These are phyloP conservation scores for Allium cepa DNA, from an alignment of 106 monocot genomes.

Conservation along the genomic window DNA sequence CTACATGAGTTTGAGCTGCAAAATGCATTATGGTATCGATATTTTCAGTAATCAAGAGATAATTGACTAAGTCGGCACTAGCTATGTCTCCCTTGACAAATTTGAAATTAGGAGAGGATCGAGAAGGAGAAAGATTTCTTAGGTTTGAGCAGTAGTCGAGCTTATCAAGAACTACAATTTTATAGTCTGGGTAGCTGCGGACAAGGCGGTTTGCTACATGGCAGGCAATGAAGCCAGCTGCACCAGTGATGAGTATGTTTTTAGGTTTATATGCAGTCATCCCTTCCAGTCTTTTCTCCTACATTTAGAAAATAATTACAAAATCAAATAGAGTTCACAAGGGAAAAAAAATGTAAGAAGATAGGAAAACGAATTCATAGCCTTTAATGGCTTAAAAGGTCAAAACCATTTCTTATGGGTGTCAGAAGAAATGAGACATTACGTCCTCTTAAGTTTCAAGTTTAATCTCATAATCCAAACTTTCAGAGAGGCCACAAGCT, in stretches of 20 bases:
- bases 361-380: too few species aligned
- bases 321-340: too few species aligned
- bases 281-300: not conserved
- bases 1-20: constrained; percentile 29
- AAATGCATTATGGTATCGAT: constrained; percentile 37
- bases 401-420: too few species aligned
- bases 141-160: constrained; percentile 33
- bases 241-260: constrained; percentile 31
- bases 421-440: too few species aligned
- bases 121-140: constrained; percentile 24
- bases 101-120: constrained; percentile 22
- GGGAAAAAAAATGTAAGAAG: too few species aligned
- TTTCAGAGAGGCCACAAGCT: too few species aligned
- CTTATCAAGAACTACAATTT: constrained; percentile 32
- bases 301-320: too few species aligned
- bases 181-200: constrained; percentile 27
- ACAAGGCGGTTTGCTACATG: constrained; percentile 32
- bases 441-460: too few species aligned
- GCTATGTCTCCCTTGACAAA: constrained; percentile 34
- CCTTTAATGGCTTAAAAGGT: too few species aligned
- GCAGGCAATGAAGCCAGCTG: constrained; percentile 30
- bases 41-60: constrained; percentile 25
- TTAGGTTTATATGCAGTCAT: constrained; percentile 24
- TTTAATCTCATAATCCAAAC: too few species aligned
- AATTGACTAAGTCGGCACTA: constrained; percentile 23